phyloP scores from a whole-genome alignment of 345 rosid species.

The Carallia pectinifolia region DNA sequence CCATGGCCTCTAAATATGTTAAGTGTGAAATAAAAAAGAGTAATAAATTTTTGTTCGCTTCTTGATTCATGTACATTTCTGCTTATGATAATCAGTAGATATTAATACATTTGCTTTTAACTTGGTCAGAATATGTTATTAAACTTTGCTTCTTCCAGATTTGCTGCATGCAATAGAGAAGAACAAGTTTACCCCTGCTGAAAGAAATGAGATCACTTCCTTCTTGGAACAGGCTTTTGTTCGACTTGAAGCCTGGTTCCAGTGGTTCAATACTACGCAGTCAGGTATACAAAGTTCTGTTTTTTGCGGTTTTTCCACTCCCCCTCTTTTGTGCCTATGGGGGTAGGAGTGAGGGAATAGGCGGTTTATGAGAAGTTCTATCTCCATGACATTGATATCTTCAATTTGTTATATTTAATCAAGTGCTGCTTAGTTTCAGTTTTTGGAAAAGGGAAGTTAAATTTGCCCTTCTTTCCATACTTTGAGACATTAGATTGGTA shows the following conservation, averaged over 20 bases:
- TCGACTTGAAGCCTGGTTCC: slow-evolving; percentile 86
- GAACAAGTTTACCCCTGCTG: slow-evolving; percentile 51
- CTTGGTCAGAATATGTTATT: slow-evolving; percentile 9
- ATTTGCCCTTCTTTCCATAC: slow-evolving; percentile 1
- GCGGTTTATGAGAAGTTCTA: too few relatives aligned
- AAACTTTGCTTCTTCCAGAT: slow-evolving; percentile 40
- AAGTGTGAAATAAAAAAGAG: too few relatives aligned
- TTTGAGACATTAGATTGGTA: not conserved
- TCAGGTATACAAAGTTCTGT: slow-evolving; percentile 44
- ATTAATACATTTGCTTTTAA: not conserved
- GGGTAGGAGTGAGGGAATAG: too few relatives aligned
- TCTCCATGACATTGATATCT: too few relatives aligned
- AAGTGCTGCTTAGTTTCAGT: not conserved
- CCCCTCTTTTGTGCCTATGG: not conserved
- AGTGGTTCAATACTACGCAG: slow-evolving; percentile 86
- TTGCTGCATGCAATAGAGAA: slow-evolving; percentile 54
- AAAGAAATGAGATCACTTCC: slow-evolving; percentile 55
- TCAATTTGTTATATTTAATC: too few relatives aligned
- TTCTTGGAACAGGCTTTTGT: slow-evolving; percentile 68
- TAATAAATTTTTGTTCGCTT: too few relatives aligned
- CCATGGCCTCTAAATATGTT: too few relatives aligned
- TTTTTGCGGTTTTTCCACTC: slow-evolving; percentile 1
- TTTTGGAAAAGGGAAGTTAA: not conserved
- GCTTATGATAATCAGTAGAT: not conserved
- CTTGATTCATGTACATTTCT: too few relatives aligned